Percentiles rank a stretch among this genome's conserved stretches.
Conservation (phyloP, 805 yeast genomes). For the Starmerella gropengiesseri region DNA sequence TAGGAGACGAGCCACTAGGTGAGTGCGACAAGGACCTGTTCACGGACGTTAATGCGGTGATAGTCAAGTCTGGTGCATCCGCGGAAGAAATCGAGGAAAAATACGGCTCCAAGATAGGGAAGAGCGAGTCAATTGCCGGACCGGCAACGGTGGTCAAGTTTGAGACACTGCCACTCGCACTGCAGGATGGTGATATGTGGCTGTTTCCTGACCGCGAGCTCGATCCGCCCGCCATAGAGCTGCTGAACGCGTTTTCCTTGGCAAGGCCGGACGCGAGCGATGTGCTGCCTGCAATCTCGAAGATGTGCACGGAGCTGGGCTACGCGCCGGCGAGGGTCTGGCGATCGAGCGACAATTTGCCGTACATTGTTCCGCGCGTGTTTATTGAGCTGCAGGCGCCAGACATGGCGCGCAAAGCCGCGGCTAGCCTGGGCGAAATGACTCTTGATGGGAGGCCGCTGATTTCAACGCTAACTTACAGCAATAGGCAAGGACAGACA, state of each 20-base stretch:
- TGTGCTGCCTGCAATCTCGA: background rate
- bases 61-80: background rate
- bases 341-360: background rate
- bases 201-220: background rate
- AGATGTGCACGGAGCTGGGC: constrained; percentile 8
- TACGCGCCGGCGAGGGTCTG: background rate
- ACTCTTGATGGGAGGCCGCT: constrained; percentile 11
- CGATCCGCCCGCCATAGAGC: constrained; percentile 6
- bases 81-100: background rate
- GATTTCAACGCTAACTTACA: background rate
- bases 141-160: background rate
- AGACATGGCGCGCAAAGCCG: background rate
- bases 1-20: background rate
- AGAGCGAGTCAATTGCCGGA: background rate
- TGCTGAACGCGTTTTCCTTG: constrained; percentile 11
- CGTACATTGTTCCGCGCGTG: constrained; percentile 9
- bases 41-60: background rate
- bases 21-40: background rate
- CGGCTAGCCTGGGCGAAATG: constrained; percentile 5
- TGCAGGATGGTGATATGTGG: background rate
- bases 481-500: background rate
- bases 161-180: background rate
- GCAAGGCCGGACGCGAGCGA: background rate
- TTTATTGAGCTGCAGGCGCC: constrained; percentile 6
- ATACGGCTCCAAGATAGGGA: background rate